Base-by-base conservation (phyloP, 2,329 filamentous ascomycete species). In the Beauveria pseudobassiana region DNA sequence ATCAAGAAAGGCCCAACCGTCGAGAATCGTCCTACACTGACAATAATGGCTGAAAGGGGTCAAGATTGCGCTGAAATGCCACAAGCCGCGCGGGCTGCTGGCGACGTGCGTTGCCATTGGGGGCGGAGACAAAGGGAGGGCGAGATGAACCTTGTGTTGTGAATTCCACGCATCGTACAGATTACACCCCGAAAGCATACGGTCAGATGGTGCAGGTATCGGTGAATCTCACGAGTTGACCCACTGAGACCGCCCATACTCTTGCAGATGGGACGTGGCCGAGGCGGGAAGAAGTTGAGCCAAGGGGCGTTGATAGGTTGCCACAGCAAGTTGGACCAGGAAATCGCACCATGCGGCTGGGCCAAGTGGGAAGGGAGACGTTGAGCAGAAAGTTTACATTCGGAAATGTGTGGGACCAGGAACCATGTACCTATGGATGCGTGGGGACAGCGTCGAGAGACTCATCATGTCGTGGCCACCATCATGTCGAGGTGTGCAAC, bases 381-480 rank as follows among this genome's bases (percentile, higher is more conserved):
- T 52, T 62, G 46, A 57, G 38, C 52, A 50, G 26, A 51, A 51
- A 56, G 52, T 62, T 49, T 58, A 52, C 14, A 56, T 40, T 49
- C 53, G 59, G 59, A 58, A 58, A 43, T 46, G 38, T 57, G 54
- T 62, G 61, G 61, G 40, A 57, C 61, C 54, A 53, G 54, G 61
- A 62, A 62, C 61, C 51, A 58, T 38, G 34, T 12, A 22, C 22
- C 22, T 22, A 34, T 34, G 30, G 30, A 14, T 34, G 45, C 52
- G 34, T 55, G 51, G 49, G 51, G 51, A 50, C 53, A 12, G 2
- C 9, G 30, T 52, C 12, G 30, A 34, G 30, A 34, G 30, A n/a
- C 34, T 38, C n/a, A 28, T 30, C 3, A 34, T 51, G 34, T 45
- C 57, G n/a, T 22, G 22, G 22, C 22, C 22, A 22, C 22, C n/a